Base-by-base conservation (phyloP, 2,329 filamentous ascomycete genomes). In the Talaromyces piceae region DNA sequence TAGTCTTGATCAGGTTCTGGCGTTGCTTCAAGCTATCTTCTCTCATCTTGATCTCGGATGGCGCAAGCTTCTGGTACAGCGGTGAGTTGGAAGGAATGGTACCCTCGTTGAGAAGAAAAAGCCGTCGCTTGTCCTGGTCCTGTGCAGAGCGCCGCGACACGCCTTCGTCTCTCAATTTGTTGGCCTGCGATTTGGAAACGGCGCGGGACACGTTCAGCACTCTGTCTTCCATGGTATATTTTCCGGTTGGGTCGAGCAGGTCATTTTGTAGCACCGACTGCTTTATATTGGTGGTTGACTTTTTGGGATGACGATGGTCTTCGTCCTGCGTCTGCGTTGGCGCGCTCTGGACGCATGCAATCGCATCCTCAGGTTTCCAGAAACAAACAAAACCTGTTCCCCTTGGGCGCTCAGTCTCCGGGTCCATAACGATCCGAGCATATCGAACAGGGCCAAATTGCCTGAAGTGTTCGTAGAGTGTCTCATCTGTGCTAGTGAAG, bases 351-450 rank as follows among this genome's bases (percentile, higher is more conserved):
- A 96, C 75, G 65, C 93, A 97, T 18, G 76, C 68, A 63, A 84
- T 82, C 57, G 85, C 88, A 63, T 95, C 88, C 18, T 86, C 81
- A 31, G 77, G 73, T 46, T 86, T 84, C 70, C 84, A 85, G 72
- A 98, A 98, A 72, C 89, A 95, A 26, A 97, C 91, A 63, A 98
- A 98, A 3, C 86, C 93, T 27, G 91, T 97, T 23, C 93, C 93
- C 45, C 87, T 88, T 2, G 93, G 88, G 47, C 88, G 84, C 59
- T 91, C 90, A 0, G 89, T 95, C 22, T 83, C 81, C 44, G 79
- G 84, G 65, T 98, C 91, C 65, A 94, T 80, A 31, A 98, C 94
- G 8, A 96, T 84, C 57, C 94, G 81, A 4, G 91, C 93, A 66
- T 97, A 98, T 31, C 91, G 82, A 33, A 96, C 76, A n/a, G 79